Evolutionary conservation across 2,329 filamentous ascomycete genomes (phyloP).

Genomic region (Ophiostoma piceae): DNA sequence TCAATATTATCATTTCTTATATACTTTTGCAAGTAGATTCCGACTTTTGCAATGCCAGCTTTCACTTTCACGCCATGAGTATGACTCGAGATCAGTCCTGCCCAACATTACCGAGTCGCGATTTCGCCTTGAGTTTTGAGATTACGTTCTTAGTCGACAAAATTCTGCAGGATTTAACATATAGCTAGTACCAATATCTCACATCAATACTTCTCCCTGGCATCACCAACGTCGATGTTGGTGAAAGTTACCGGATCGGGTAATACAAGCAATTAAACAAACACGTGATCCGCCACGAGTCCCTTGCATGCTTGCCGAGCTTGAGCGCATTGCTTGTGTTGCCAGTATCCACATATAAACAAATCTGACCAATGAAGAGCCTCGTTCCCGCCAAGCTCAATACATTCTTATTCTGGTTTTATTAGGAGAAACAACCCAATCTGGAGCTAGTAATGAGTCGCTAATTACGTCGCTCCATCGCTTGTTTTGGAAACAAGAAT

Average conservation of each 20-base stretch:
- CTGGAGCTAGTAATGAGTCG: slow-evolving; percentile 10
- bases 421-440: slow-evolving; percentile 7
- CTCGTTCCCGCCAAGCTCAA: background rate
- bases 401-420: background rate
- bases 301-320: background rate
- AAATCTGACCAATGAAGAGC: background rate
- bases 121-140: too few species aligned
- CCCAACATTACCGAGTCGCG: background rate
- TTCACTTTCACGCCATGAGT: background rate
- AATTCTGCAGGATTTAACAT: background rate
- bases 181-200: background rate
- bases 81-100: too few species aligned
- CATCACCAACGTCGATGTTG: slow-evolving; percentile 11
- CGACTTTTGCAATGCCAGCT: too few species aligned
- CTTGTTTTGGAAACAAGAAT: slow-evolving; percentile 1
- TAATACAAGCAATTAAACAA: background rate
- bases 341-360: background rate
- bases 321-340: background rate
- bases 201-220: background rate
- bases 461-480: background rate
- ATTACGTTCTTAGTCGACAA: too few species aligned
- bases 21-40: background rate
- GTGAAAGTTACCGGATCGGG: background rate
- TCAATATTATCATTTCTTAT: background rate
- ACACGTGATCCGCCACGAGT: background rate